Conservation (phyloP, 139 green algal species). For the Bryopsis sp. region DNA sequence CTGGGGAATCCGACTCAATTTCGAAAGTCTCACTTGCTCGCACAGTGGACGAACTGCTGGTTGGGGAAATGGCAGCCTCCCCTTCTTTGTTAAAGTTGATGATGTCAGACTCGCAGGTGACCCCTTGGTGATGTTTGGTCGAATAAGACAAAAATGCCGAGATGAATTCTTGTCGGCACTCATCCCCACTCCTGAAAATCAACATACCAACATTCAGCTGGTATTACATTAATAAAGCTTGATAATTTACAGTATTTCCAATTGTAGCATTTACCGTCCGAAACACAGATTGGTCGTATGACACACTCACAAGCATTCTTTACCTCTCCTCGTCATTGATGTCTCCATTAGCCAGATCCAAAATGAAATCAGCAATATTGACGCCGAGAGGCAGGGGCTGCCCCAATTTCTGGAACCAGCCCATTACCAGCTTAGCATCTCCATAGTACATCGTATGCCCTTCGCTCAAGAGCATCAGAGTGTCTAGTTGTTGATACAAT, state of each 20-base stretch:
- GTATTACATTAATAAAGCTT: too few relatives aligned
- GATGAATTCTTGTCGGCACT: too few relatives aligned
- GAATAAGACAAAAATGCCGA: too few relatives aligned
- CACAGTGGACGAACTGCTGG: background rate
- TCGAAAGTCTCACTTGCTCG: too few relatives aligned
- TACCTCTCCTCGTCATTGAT: constrained; percentile 19
- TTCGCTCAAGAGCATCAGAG: constrained; percentile 54
- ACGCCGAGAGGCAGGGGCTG: constrained; percentile 53
- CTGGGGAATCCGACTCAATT: too few relatives aligned
- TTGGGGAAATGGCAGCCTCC: background rate
- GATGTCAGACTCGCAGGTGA: too few relatives aligned
- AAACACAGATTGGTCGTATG: background rate
- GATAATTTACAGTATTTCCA: too few relatives aligned
- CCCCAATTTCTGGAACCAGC: constrained; percentile 54
- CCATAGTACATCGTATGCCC: constrained; percentile 80
- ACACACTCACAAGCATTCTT: background rate
- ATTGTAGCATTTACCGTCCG: too few relatives aligned
- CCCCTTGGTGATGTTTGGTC: too few relatives aligned
- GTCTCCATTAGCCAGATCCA: constrained; percentile 68
- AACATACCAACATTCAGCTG: too few relatives aligned
- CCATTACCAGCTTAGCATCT: constrained; percentile 28
- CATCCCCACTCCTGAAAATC: too few relatives aligned
- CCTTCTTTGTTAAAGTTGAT: background rate
- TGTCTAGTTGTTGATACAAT: constrained; percentile 75
- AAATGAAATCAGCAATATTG: constrained; percentile 70